phyloP scores from a whole-genome alignment of 768 basidiomycete species.

The Cubamyces sp. region DNA sequence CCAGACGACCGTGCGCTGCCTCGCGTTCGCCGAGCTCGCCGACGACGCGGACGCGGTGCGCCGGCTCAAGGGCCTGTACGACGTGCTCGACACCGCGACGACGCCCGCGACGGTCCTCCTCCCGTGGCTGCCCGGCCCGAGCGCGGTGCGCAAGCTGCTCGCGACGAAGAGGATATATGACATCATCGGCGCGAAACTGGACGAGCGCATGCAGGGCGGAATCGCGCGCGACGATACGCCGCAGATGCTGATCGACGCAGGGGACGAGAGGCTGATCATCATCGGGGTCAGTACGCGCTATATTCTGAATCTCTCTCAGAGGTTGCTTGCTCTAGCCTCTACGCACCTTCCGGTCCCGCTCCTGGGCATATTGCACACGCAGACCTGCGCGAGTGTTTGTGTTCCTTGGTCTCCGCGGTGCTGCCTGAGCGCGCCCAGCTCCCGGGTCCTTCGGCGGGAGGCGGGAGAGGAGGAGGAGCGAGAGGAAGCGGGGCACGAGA shows the following conservation, averaged over 20 bases:
- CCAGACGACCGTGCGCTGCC: slow-evolving; percentile 70
- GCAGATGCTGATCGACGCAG: slow-evolving; percentile 72
- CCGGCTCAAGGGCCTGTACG: slow-evolving; percentile 67
- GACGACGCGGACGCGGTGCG: slow-evolving; percentile 63
- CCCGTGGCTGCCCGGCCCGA: slow-evolving; percentile 77
- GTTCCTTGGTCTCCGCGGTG: neutral
- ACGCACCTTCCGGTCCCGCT: neutral
- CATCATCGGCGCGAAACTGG: slow-evolving; percentile 62
- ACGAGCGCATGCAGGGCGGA: slow-evolving; percentile 59
- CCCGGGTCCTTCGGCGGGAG: neutral
- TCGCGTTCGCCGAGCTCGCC: slow-evolving; percentile 71
- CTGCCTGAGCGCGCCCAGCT: neutral
- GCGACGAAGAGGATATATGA: slow-evolving; percentile 80
- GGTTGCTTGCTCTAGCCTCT: neutral
- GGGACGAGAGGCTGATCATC: slow-evolving; percentile 68
- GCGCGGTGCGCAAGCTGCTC: slow-evolving; percentile 69
- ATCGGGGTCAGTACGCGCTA: slow-evolving; percentile 58
- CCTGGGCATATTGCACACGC: too few relatives aligned
- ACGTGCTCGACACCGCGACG: slow-evolving; percentile 68
- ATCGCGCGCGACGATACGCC: slow-evolving; percentile 65
- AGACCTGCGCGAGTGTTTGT: too few relatives aligned
- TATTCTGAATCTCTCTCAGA: too few relatives aligned
- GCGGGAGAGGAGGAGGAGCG: neutral
- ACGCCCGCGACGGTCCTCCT: slow-evolving; percentile 74
- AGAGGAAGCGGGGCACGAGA: too few relatives aligned